Percentiles rank a stretch among this genome's conserved stretches.
Conservation (phyloP, 164 flowering plant species). For the Euptelea pleiosperma region DNA sequence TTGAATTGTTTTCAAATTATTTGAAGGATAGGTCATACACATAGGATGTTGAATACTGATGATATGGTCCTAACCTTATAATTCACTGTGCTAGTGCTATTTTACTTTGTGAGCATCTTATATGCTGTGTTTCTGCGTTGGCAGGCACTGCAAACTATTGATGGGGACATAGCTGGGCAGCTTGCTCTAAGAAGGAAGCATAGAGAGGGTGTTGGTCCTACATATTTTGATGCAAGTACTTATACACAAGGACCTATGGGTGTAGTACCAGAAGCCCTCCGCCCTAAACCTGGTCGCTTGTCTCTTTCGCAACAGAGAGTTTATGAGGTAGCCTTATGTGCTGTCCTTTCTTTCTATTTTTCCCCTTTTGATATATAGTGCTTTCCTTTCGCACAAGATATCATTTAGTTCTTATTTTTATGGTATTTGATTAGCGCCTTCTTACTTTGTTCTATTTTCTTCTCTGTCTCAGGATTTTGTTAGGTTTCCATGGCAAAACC, state of each 20-base stretch:
- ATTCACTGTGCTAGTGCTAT: neutral
- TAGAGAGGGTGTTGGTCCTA: constrained; percentile 64
- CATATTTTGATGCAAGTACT: constrained; percentile 64
- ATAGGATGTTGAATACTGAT: too few species aligned
- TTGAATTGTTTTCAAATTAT: too few species aligned
- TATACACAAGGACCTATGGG: constrained; percentile 72
- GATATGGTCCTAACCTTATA: too few species aligned
- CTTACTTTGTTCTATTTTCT: constrained; percentile 1
- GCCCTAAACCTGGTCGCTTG: constrained; percentile 87
- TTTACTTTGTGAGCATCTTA: neutral
- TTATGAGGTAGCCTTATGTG: constrained; percentile 67
- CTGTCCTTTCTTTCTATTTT: neutral
- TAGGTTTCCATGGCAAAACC: constrained; percentile 90
- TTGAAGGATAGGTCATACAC: too few species aligned
- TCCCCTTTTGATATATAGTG: neutral
- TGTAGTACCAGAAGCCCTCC: constrained; percentile 80
- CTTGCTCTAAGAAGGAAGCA: constrained; percentile 79
- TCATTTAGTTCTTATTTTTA: neutral
- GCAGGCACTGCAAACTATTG: constrained; percentile 87
- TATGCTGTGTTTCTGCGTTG: neutral
- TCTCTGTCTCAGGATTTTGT: constrained; percentile 69
- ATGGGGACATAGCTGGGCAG: constrained; percentile 75
- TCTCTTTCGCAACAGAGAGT: constrained; percentile 88
- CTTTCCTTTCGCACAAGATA: neutral
- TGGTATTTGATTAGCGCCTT: neutral